phyloP scores from a whole-genome alignment of 352 stramenopile genomes.

The Phytopythium sindhum region DNA sequence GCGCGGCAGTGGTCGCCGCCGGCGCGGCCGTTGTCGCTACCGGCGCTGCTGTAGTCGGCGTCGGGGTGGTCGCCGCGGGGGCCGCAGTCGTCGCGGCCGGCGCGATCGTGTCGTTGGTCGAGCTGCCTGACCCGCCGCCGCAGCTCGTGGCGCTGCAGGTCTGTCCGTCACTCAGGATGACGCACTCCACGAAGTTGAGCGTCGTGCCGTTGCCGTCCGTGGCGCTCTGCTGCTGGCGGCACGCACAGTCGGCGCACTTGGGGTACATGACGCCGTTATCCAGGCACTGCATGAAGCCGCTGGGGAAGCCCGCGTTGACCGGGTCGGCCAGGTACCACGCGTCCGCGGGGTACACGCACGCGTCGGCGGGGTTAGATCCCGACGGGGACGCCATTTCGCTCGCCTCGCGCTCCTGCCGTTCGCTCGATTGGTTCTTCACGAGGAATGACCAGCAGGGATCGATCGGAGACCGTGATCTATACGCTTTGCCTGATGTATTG shows the following conservation, averaged over 20 bases:
- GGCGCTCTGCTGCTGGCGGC: conserved; percentile 16
- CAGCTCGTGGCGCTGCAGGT: conserved; percentile 12
- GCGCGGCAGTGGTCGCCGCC: background rate
- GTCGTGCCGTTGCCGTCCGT: conserved; percentile 13
- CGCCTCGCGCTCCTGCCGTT: too few relatives aligned
- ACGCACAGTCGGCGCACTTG: conserved; percentile 31
- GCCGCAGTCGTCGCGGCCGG: background rate
- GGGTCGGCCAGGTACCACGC: conserved; percentile 27
- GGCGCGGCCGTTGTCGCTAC: background rate
- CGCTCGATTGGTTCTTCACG: too few relatives aligned
- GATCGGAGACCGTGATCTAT: too few relatives aligned
- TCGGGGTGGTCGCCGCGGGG: background rate
- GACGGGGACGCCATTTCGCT: too few relatives aligned
- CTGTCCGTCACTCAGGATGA: conserved; percentile 17
- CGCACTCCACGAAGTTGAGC: conserved; percentile 28
- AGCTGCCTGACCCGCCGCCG: background rate
- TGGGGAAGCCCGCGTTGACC: conserved; percentile 22
- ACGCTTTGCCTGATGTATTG: too few relatives aligned
- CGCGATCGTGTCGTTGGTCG: background rate
- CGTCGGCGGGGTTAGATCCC: background rate
- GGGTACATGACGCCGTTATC: conserved; percentile 16
- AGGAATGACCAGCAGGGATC: too few relatives aligned
- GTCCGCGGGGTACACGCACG: background rate
- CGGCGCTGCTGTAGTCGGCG: background rate
- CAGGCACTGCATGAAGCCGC: conserved; percentile 23